Percentiles rank a stretch among this genome's conserved stretches.
Evolutionary conservation across 208 protist genomes (phyloP).

Genomic region (Blechomonas ayalai): DNA sequence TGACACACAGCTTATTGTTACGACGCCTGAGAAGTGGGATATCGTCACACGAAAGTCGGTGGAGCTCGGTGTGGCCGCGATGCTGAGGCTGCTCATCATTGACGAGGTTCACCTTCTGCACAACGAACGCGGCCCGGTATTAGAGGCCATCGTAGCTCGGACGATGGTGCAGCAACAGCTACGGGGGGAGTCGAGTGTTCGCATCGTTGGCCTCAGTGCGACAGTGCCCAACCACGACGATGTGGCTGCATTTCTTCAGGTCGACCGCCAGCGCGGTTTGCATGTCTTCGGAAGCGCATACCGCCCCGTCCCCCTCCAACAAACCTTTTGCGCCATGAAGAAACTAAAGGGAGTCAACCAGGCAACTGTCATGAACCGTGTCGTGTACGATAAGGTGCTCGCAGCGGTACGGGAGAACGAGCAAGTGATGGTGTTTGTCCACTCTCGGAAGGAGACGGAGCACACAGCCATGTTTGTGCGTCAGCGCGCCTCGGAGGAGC

Average conservation of each 20-base stretch:
- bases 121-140: slow-evolving; percentile 97
- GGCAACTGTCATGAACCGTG: slow-evolving; percentile 95
- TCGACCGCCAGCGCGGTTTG: slow-evolving; percentile 89
- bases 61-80: slow-evolving; percentile 83
- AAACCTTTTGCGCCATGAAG: slow-evolving; percentile 97
- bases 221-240: slow-evolving; percentile 99
- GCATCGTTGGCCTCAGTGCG: slow-evolving; percentile 98
- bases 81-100: slow-evolving; percentile 92
- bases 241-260: slow-evolving; percentile 98
- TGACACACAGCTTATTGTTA: slow-evolving; percentile 97
- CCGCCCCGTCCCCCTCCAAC: slow-evolving; percentile 97
- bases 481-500: slow-evolving; percentile 86
- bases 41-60: slow-evolving; percentile 98
- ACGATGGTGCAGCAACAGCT: slow-evolving; percentile 86
- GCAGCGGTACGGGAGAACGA: slow-evolving; percentile 80
- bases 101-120: slow-evolving; percentile 99
- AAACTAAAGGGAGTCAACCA: slow-evolving; percentile 93
- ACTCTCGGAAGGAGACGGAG: slow-evolving; percentile 98
- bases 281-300: slow-evolving; percentile 95
- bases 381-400: slow-evolving; percentile 97
- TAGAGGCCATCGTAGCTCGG: slow-evolving; percentile 98
- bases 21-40: slow-evolving; percentile 99
- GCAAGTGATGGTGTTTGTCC: slow-evolving; percentile 99
- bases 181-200: slow-evolving; percentile 76
- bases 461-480: slow-evolving; percentile 92